Evolutionary conservation across 1,139 yeast species (phyloP), one percentile per base, ranked within the genome.

Genomic region (Blastobotrys raffinosifermentans): DNA sequence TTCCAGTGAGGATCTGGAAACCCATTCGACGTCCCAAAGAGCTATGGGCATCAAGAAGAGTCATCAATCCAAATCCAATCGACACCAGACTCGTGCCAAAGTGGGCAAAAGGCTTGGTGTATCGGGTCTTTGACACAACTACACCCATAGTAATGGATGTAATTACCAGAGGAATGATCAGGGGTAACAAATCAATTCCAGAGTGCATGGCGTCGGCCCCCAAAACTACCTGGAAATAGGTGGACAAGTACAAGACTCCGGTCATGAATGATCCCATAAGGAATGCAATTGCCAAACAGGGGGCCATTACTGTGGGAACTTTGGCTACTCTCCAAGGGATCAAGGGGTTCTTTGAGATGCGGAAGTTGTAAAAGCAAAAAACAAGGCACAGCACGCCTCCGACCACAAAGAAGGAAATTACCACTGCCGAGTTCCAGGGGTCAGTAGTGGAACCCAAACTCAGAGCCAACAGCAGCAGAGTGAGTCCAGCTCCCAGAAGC

Each of bases 161-260:
- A 3, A 77, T 29, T 3, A 79, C 68, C 3, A 76, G 70, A 1
- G 79, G 59, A 21, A 80, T 54, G 31, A 78, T 67, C 46, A 69
- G 48, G 1, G 85, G 80, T 20, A 80, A 56, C 45, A 77, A 54
- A 45, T 72, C 72, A 29, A 78, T 60, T 25, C 86, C 84, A 1
- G 85, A 73, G 41, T 67, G 64, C 63, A 74, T 69, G 1, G 85
- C 73, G 15, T 64, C 49, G 17, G 67, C 69, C 37, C 65, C 61
- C 41, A 62, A 62, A 19, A 72, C 67, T 13, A 75, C 72, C 55
- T 78, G 83, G 57, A 76, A 76, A 51, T 72, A 77, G 16, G 75
- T 63, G 4, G 80, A 67, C 32, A 75, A 53, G 48, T 68, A 77
- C 14, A 70, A 65, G 15, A 66, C 50, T 14, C 55, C 45, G 7